A percentile compares a stretch with the other conserved stretches of the same genome.
Evolutionary conservation across 2,329 filamentous ascomycete genomes (phyloP).

Genomic region (Pseudopyrenochaeta lycopersici): DNA sequence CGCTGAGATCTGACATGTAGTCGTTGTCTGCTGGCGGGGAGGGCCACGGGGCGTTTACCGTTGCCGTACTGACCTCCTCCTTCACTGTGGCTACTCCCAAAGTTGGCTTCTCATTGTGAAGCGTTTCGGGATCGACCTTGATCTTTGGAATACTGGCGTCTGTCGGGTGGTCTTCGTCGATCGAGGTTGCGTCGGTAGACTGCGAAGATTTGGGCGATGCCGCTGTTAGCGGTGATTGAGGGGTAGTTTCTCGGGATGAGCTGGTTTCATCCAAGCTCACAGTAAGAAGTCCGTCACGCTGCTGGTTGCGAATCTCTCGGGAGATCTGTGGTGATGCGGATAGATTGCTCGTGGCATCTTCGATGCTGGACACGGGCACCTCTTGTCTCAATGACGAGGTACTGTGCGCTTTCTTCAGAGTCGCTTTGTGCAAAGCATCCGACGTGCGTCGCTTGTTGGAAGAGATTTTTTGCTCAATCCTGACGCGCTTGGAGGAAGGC

Average conservation of each 20-base stretch:
- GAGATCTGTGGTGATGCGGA: slow-evolving; percentile 22
- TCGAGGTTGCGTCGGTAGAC: slow-evolving; percentile 50
- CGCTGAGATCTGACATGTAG: slow-evolving; percentile 49
- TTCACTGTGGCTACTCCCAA: slow-evolving; percentile 42
- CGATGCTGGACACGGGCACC: slow-evolving; percentile 44
- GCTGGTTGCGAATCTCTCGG: slow-evolving; percentile 41
- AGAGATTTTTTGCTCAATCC: slow-evolving; percentile 19
- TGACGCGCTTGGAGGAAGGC: slow-evolving; percentile 21
- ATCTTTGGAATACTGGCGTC: slow-evolving; percentile 19
- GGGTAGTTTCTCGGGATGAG: slow-evolving; percentile 40
- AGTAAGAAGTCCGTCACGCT: slow-evolving; percentile 41
- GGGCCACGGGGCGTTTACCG: slow-evolving; percentile 39
- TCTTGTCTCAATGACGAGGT: slow-evolving; percentile 42
- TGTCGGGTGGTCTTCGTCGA: slow-evolving; percentile 41
- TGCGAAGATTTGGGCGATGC: slow-evolving; percentile 46
- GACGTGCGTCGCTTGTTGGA: slow-evolving; percentile 18
- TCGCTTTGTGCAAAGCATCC: slow-evolving; percentile 30
- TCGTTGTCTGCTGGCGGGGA: slow-evolving; percentile 40
- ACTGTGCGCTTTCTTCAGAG: slow-evolving; percentile 44
- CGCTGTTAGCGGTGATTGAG: slow-evolving; percentile 34
- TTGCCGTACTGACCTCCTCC: slow-evolving; percentile 36
- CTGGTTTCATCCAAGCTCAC: slow-evolving; percentile 38
- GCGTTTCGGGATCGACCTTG: slow-evolving; percentile 32
- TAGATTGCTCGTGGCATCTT: slow-evolving; percentile 33
- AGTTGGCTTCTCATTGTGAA: slow-evolving; percentile 27